These are phyloP conservation scores for Collybia sordida DNA, from an alignment of 768 basidiomycete species.

Conservation along the genomic window DNA sequence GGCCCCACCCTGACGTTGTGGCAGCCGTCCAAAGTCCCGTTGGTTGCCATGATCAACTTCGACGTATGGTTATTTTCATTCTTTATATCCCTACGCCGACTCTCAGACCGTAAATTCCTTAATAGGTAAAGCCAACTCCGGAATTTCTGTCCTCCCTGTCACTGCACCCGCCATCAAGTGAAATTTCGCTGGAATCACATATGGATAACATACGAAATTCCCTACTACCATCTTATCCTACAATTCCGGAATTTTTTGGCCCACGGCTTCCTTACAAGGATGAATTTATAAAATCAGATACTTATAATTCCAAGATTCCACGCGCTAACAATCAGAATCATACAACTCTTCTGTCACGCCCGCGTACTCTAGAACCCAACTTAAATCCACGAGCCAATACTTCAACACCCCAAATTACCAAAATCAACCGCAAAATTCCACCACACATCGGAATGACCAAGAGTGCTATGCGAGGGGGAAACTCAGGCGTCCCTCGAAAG, in stretches of 20 bases:
- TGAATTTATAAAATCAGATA: background rate
- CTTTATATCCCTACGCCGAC: background rate
- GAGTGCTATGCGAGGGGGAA: background rate
- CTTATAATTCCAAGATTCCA: slow-evolving; percentile 5
- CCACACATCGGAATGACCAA: background rate
- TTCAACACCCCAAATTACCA: slow-evolving; percentile 8
- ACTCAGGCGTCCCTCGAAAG: slow-evolving; percentile 12
- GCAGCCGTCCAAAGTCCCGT: slow-evolving; percentile 1
- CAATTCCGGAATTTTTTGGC: slow-evolving; percentile 16
- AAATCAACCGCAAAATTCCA: background rate
- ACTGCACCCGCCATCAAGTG: slow-evolving; percentile 7
- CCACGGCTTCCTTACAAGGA: slow-evolving; percentile 5
- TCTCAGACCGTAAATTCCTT: background rate
- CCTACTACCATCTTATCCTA: slow-evolving; percentile 27
- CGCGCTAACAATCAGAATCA: background rate
- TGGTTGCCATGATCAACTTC: slow-evolving; percentile 11
- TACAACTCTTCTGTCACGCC: background rate
- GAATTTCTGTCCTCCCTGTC: slow-evolving; percentile 19
- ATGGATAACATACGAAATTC: slow-evolving; percentile 26
- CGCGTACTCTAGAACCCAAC: background rate
- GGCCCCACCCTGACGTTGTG: slow-evolving; percentile 14
- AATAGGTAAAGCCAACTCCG: slow-evolving; percentile 18
- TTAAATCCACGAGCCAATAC: background rate
- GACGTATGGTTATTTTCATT: slow-evolving; percentile 10
- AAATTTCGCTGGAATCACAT: slow-evolving; percentile 14